phyloP scores from a whole-genome alignment of 1,284 basidiomycete species.

The Tilletia horrida region DNA sequence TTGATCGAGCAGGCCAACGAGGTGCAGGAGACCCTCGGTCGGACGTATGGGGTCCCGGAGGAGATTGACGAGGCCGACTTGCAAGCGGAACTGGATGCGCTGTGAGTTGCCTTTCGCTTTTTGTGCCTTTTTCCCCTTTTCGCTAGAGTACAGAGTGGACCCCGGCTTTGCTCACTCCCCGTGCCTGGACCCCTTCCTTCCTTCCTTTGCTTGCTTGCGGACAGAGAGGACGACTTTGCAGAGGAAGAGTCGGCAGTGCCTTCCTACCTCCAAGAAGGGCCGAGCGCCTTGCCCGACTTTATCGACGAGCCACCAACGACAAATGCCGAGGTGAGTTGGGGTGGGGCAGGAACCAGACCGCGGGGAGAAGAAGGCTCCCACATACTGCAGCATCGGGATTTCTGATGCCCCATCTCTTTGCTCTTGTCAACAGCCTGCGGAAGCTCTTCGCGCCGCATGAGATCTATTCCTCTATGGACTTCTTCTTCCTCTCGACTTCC shows the following conservation, averaged over 20 bases:
- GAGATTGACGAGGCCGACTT: conserved; percentile 97
- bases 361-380: no score
- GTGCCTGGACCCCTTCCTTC: no score
- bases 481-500: no score
- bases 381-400: no score
- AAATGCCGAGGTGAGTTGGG: conserved; percentile 1
- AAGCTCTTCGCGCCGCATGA: conserved; percentile 8
- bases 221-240: conserved; percentile 65
- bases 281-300: conserved; percentile 43
- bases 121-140: not conserved
- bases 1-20: conserved; percentile 95
- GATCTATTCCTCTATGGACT: no score
- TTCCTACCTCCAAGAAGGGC: conserved; percentile 40
- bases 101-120: no score
- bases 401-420: not conserved
- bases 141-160: no score
- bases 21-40: conserved; percentile 87
- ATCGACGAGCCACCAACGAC: conserved; percentile 41
- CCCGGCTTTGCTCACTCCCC: conserved; percentile 21
- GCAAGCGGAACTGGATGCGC: conserved; percentile 69
- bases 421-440: conserved; percentile 7
- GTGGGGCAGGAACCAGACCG: not conserved
- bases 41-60: conserved; percentile 94
- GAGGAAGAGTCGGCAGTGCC: conserved; percentile 71
- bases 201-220: no score